Conservation (phyloP, 306 rosid species). For the Phaseolus lunatus region DNA sequence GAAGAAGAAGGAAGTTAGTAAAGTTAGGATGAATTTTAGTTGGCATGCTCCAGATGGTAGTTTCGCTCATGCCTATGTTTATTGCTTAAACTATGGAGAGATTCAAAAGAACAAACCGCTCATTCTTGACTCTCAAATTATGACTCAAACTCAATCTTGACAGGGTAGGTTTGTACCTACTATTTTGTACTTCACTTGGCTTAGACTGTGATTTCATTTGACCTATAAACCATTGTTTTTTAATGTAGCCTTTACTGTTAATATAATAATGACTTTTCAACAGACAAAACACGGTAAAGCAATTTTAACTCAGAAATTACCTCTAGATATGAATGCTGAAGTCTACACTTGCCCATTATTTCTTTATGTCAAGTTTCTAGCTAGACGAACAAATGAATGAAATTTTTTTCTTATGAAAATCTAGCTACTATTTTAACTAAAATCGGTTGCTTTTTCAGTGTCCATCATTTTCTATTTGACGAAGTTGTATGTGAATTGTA, state of each 20-base stretch:
- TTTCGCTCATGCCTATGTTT: not conserved
- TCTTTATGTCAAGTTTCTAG: not conserved
- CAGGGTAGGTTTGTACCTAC: not conserved
- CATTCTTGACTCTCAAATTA: constrained; percentile 16
- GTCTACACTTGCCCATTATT: not conserved
- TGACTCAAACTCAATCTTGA: not conserved
- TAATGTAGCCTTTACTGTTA: not conserved
- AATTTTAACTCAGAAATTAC: not conserved
- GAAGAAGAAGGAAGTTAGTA: not conserved
- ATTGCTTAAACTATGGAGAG: constrained; percentile 4
- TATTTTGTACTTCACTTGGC: not conserved
- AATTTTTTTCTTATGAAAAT: not conserved
- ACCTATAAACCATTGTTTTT: not conserved
- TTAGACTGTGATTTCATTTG: constrained; percentile 16
- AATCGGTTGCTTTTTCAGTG: not conserved
- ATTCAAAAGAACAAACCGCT: constrained; percentile 6
- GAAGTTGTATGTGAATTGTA: not conserved
- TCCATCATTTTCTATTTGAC: not conserved
- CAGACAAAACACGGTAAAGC: not conserved
- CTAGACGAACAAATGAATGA: not conserved
- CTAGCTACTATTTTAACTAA: not conserved
- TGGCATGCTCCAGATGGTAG: constrained; percentile 26
- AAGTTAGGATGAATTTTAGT: constrained; percentile 21
- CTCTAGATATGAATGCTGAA: not conserved
- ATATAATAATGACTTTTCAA: not conserved